Base-by-base conservation (phyloP, 345 rosid species). In the Limnanthes douglasii region DNA sequence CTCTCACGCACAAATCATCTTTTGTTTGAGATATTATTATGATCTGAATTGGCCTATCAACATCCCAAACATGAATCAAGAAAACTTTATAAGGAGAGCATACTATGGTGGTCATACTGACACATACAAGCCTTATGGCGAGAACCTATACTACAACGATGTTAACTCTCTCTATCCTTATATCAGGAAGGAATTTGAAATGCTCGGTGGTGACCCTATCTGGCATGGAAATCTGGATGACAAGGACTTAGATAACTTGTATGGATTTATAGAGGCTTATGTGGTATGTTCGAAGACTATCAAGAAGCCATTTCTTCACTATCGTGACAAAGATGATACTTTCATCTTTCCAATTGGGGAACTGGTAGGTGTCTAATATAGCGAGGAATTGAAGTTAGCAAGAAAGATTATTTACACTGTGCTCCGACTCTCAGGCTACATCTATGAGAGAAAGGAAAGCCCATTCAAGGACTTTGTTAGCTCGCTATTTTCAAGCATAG, bases 251-350 rank as follows among this genome's bases (percentile, higher is more conserved):
- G 4, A 11, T 7, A 33, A 17, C 2, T 31, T 44, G 39, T 44
- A 1, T 44, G 49, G 49, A 11, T 44, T 44, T 44, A 18, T 44
- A 31, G 39, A 44, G 18, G 49, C 49, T 31, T 32, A 44, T 44
- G 30, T 44, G 3, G 49, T 18, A 4, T 44, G 49, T 44, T 39
- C 49, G 5, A 8, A 9, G 31, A 44, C 17, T 2, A 5, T 34
- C 6, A 34, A 1, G 2, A 8, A 22, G 18, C 39, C 39, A 6
- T 34, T 34, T 10, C 18, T 34, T 15, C 39, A 15, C 2, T 33
- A 33, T 33, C 11, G 37, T 8, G 37, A 33, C 15, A 15, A 30
- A 8, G 18, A 15, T 2, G 11, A 28, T 28, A 9, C 37, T 34
- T 2, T 9, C 3, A n/a, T n/a, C 37, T 34, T 34, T 14, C 37